Evolutionary conservation across 495 filamentous ascomycete genomes (phyloP), one percentile per base, ranked within the genome.

Genomic region (Xylaria castorea): DNA sequence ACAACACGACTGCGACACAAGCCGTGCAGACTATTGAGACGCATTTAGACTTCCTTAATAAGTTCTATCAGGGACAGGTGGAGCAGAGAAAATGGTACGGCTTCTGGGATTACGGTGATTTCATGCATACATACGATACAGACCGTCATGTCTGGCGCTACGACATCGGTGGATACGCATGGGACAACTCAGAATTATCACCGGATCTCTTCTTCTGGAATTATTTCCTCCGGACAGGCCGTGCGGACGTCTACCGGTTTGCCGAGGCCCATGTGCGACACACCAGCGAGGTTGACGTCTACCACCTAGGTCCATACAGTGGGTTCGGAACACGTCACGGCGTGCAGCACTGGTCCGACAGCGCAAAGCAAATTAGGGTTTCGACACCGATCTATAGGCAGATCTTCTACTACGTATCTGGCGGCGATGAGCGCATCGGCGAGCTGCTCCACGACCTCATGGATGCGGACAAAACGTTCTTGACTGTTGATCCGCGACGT

Each of bases 101-200:
- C 4, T 88, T 88, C 78, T 85, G 81, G 78, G 84, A 86, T 65
- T 77, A 88, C 48, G 86, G 86, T 5, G 85, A 88, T 71, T 79
- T 86, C 42, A 83, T 83, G 80, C 85, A 88, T 61, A 85, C 85
- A 2, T 88, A 88, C 73, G 86, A 88, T 55, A 58, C 70, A 3
- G 81, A 86, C 74, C 77, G 86, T 32, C 85, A 87, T 69, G 81
- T 77, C 14, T 88, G 86, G 86, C 79, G 86, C 8, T 88, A 86
- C 65, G 86, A 88, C 64, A 70, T 88, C 25, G 86, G 86, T 9
- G 86, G 86, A 0, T 88, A 82, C 78, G 85, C 86, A 1, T 88
- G 86, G 86, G 86, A 87, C 67, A 88, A 88, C 75, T 87, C 84
- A 1, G 86, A 88, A 64, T 80, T 88, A 1, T 88, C 86, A 2